Conservation (phyloP, 179 eudicot species). For the Heliamphora pulchella region DNA sequence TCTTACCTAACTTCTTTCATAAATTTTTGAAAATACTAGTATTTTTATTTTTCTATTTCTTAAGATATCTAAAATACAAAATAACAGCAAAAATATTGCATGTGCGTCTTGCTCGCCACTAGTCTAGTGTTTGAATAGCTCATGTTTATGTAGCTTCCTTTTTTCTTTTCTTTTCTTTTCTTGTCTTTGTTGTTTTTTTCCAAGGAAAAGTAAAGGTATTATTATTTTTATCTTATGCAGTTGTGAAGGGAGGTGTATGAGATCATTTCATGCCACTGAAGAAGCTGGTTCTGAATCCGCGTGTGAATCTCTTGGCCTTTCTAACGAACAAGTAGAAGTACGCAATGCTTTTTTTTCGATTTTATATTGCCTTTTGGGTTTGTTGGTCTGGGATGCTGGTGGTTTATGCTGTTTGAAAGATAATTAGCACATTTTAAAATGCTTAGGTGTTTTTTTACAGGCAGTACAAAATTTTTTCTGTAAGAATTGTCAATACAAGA, state of each 20-base stretch:
- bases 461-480: conserved; percentile 54
- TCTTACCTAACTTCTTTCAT: too few species aligned
- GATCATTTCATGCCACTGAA: conserved; percentile 79
- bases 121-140: not conserved
- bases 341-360: conserved; percentile 10
- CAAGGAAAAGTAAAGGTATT: not conserved
- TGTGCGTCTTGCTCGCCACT: too few species aligned
- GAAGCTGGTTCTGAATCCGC: conserved; percentile 48
- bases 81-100: too few species aligned
- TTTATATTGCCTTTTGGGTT: not conserved
- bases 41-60: too few species aligned
- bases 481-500: conserved; percentile 57
- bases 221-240: conserved; percentile 33
- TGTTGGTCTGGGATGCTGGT: not conserved
- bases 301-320: conserved; percentile 61
- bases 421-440: not conserved
- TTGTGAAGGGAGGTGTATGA: conserved; percentile 90
- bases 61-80: too few species aligned
- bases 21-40: too few species aligned
- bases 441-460: conserved; percentile 28
- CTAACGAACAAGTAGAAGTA: conserved; percentile 62
- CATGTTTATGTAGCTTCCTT: not conserved
- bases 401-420: not conserved
- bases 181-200: not conserved
- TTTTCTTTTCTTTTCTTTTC: not conserved